These are phyloP conservation scores for Biscogniauxia mediterranea DNA, from an alignment of 2,329 filamentous ascomycete species.

Conservation along the genomic window DNA sequence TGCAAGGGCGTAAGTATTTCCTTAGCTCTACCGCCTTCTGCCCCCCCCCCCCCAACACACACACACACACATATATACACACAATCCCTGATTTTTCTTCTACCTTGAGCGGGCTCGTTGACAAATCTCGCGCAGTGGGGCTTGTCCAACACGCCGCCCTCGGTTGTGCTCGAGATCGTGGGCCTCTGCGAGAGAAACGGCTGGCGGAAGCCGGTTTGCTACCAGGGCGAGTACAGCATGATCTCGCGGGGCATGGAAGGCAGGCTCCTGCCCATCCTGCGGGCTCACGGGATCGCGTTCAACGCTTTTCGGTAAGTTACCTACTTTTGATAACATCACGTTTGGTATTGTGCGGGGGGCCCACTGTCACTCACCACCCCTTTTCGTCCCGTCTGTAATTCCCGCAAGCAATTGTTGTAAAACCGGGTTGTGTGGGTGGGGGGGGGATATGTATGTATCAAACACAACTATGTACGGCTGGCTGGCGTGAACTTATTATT, in stretches of 20 bases:
- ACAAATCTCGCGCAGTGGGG: constrained; percentile 30
- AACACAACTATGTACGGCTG: too few species aligned
- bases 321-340: not conserved
- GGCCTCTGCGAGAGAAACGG: constrained; percentile 33
- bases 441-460: too few species aligned
- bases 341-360: not conserved
- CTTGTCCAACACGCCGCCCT: constrained; percentile 36
- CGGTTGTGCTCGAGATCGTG: constrained; percentile 32
- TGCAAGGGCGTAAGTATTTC: constrained; percentile 27
- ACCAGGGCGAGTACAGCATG: constrained; percentile 41
- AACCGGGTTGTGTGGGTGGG: too few species aligned
- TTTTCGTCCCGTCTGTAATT: too few species aligned
- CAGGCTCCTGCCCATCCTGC: constrained; percentile 35
- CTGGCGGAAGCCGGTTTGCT: constrained; percentile 38
- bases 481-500: not conserved
- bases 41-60: too few species aligned
- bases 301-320: constrained; percentile 15
- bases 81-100: not conserved
- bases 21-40: not conserved
- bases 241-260: constrained; percentile 36
- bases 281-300: constrained; percentile 27
- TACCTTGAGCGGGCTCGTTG: not conserved
- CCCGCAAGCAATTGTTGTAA: too few species aligned
- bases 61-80: too few species aligned
- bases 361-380: too few species aligned